Conservation (phyloP, 2,329 filamentous ascomycete species). For the Talaromyces funiculosus region DNA sequence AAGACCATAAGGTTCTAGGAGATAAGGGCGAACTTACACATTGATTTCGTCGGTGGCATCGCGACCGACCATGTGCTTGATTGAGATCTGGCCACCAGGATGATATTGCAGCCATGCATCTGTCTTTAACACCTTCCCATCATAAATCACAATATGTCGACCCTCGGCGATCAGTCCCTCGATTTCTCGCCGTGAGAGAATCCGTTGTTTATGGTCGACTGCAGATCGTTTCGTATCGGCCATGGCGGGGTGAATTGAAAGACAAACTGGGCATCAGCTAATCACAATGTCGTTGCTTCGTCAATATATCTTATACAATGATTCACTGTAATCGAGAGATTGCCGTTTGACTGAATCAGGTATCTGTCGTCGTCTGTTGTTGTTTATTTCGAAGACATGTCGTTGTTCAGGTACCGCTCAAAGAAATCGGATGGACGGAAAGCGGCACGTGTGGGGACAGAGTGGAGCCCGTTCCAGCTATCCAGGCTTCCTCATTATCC, state of each 20-base stretch:
- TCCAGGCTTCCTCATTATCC: not conserved
- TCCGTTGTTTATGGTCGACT: conserved; percentile 38
- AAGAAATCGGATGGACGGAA: not conserved
- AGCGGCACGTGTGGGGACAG: not conserved
- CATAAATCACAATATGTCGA: conserved; percentile 70
- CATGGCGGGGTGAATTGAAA: conserved; percentile 4
- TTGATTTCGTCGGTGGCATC: conserved; percentile 94
- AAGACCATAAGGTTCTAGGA: not conserved
- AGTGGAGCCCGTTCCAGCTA: not conserved
- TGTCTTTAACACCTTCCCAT: conserved; percentile 75
- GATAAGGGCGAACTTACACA: conserved; percentile 55
- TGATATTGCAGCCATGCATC: conserved; percentile 87
- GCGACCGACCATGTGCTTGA: conserved; percentile 86
- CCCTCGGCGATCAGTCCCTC: conserved; percentile 81
- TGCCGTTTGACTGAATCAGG: not conserved
- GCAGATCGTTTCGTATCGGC: conserved; percentile 4
- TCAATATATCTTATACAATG: not conserved
- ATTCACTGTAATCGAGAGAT: not conserved
- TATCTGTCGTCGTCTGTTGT: not conserved
- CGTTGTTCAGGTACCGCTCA: not conserved
- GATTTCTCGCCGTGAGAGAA: conserved; percentile 60
- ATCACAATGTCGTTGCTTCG: too few relatives aligned
- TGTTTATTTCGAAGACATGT: not conserved
- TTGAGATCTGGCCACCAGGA: conserved; percentile 85
- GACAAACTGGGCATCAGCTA: not conserved